A percentile compares a stretch with the other conserved stretches of the same genome.
Evolutionary conservation across 2,329 filamentous ascomycete genomes (phyloP).

Genomic region (Harringtonia lauricola): DNA sequence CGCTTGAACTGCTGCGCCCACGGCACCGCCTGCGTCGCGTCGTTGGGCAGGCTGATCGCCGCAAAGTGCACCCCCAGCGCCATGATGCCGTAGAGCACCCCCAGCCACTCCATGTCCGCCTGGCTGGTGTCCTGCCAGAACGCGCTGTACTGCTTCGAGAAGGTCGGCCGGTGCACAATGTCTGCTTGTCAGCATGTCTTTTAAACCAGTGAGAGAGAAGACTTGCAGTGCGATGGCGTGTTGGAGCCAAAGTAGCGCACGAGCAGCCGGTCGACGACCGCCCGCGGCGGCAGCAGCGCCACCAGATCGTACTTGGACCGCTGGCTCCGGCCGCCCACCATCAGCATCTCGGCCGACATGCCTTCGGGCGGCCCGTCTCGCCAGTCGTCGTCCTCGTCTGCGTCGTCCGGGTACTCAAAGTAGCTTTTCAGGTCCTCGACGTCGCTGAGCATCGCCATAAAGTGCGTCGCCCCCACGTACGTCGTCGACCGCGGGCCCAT

Average conservation of each 20-base stretch:
- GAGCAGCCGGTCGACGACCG: constrained; percentile 37
- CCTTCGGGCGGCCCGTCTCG: constrained; percentile 22
- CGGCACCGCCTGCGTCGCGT: background rate
- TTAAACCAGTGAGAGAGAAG: background rate
- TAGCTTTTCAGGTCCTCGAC: constrained; percentile 49
- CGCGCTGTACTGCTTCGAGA: constrained; percentile 10
- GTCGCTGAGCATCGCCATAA: constrained; percentile 50
- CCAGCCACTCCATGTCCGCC: constrained; percentile 17
- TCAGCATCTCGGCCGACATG: constrained; percentile 29
- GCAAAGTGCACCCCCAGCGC: constrained; percentile 28
- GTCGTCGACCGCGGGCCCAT: constrained; percentile 30
- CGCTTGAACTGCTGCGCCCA: constrained; percentile 31
- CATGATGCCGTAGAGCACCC: constrained; percentile 21
- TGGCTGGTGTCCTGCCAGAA: constrained; percentile 18
- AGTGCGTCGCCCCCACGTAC: constrained; percentile 49
- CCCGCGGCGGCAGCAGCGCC: constrained; percentile 32
- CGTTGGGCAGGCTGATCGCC: constrained; percentile 30
- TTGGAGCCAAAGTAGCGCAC: constrained; percentile 42
- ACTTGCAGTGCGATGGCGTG: constrained; percentile 38
- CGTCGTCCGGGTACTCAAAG: constrained; percentile 36
- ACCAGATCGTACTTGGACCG: constrained; percentile 35
- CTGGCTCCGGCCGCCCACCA: constrained; percentile 23
- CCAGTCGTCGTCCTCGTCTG: constrained; percentile 21
- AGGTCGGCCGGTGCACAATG: constrained; percentile 37
- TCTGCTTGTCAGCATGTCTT: constrained; percentile 22